These are phyloP conservation scores for Candida ficus DNA, from an alignment of 805 yeast species.

Conservation along the genomic window DNA sequence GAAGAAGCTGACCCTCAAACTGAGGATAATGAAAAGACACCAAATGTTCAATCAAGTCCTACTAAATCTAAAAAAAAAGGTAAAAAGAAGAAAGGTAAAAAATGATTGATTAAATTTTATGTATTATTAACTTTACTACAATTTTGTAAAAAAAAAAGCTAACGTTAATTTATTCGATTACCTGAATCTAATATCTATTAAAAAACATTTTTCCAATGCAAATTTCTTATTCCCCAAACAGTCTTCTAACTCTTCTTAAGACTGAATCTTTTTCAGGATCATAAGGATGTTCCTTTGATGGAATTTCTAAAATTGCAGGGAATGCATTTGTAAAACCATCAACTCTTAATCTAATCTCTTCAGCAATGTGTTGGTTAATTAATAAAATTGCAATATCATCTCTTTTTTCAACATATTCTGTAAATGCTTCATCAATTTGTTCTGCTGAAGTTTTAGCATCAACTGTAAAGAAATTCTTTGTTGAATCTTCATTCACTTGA, in stretches of 20 bases:
- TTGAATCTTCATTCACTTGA: constrained; percentile 57
- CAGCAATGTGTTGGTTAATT: constrained; percentile 94
- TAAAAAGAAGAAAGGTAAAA: constrained; percentile 12
- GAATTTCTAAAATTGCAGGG: constrained; percentile 95
- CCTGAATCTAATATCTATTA: constrained; percentile 4
- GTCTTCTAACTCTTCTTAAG: constrained; percentile 86
- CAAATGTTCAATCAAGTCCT: background rate
- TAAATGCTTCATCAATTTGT: constrained; percentile 70
- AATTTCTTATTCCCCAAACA: constrained; percentile 74
- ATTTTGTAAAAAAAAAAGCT: too few relatives aligned
- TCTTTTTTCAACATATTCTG: constrained; percentile 63
- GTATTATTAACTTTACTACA: too few relatives aligned
- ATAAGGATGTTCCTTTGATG: constrained; percentile 97
- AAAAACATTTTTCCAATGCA: background rate
- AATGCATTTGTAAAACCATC: constrained; percentile 86
- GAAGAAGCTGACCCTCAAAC: constrained; percentile 19
- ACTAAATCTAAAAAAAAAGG: constrained; percentile 3
- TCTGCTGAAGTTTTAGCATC: constrained; percentile 76
- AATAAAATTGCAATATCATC: constrained; percentile 89
- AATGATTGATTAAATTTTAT: constrained; percentile 14
- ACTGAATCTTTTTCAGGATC: constrained; percentile 97
- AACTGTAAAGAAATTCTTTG: constrained; percentile 74
- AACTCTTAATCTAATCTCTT: constrained; percentile 73
- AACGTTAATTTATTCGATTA: constrained; percentile 10
- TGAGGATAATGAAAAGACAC: constrained; percentile 11